Conservation (phyloP, 2,329 filamentous ascomycete genomes). For the Penicillium sp. region DNA sequence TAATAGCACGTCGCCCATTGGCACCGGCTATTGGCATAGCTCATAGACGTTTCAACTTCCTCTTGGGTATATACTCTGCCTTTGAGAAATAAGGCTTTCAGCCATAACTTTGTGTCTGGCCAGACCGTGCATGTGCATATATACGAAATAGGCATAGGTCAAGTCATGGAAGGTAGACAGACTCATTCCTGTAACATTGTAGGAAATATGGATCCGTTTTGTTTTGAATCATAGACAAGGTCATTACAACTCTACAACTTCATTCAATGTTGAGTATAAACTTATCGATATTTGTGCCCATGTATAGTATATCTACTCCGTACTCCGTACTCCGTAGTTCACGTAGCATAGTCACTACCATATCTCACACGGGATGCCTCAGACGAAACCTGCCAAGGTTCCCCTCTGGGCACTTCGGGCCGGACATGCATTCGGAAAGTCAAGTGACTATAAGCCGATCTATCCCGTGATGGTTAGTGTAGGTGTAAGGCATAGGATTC, state of each 20-base stretch:
- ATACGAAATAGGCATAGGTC: neutral
- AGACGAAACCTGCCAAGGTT: neutral
- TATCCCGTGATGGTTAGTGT: constrained; percentile 1
- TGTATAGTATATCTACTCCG: too few species aligned
- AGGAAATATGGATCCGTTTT: neutral
- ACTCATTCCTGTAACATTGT: too few species aligned
- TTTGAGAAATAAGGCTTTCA: neutral
- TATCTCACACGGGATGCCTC: neutral
- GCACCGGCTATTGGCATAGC: neutral
- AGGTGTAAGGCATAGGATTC: neutral
- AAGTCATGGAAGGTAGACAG: neutral
- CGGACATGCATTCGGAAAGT: neutral
- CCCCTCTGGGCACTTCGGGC: neutral
- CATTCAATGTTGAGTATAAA: neutral
- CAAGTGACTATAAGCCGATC: constrained; percentile 1
- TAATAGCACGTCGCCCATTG: neutral
- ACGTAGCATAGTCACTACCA: neutral
- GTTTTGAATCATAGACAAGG: neutral
- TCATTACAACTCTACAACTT: too few species aligned
- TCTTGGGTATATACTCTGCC: neutral
- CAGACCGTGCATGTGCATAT: neutral
- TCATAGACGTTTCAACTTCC: neutral
- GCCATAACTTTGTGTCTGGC: neutral
- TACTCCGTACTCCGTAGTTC: too few species aligned
- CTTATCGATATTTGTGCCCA: neutral